Evolutionary conservation across 352 stramenopile genomes (phyloP), one percentile per base, ranked within the genome.

Genomic region (Globisporangium echinulatum): DNA sequence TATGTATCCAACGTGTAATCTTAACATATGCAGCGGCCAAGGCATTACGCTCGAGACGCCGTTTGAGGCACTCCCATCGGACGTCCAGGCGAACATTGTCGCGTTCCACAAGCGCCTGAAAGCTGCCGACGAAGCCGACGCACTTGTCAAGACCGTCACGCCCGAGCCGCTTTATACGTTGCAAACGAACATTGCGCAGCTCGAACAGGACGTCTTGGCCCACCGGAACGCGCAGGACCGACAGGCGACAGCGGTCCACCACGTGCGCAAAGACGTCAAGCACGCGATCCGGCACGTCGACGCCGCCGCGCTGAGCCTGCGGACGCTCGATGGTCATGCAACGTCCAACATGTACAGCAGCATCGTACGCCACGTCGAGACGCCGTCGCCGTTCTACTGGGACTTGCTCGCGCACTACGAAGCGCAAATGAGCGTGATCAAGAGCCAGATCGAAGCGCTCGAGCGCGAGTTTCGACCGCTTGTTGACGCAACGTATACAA

Each of bases 381-480:
- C 87, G 77, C 84, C 84, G 44, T 94, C 84, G 39, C 69, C 74
- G 5, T 94, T 88, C 57, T 94, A 90, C 57, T 92, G 82, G 79
- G 75, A 88, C 42, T 67, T 94, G 47, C 62, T 92, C 37, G 73
- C 78, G 36, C 74, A 85, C 39, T 92, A 86, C 49, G 84, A 94
- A 52, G 60, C 65, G n/a, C 76, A 78, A 44, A 91, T 94, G 81
- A 67, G 72, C 39, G 67, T 65, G 13, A 75, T 94, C 53, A 92
- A 94, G 56, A 54, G 61, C 5, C 82, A 92, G 68, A 92, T 94
- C 38, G 71, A 90, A 64, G 73, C 83, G 42, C 68, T 93, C 14
- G 81, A 93, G 50, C 70, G 69, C 7, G 71, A 90, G 47, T 25
- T 25, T 25, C 25, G 25, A 25, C 25, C 25, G 25, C 25, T 25